Base-by-base conservation (phyloP, 768 basidiomycete genomes). In the Tylopilus rubrobrunneus region DNA sequence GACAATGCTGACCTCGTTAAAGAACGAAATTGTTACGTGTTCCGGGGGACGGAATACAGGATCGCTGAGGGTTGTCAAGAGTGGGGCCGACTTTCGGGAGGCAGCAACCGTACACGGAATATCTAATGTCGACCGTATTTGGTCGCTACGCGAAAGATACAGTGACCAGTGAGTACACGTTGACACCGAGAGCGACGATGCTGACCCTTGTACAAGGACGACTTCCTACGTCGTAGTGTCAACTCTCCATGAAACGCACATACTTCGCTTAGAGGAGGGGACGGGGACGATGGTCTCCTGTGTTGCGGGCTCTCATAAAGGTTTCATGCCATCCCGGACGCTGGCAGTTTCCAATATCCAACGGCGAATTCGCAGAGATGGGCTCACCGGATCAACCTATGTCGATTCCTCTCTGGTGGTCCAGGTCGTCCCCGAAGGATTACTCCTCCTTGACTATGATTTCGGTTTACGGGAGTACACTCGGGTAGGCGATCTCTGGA, bases 21-120 rank as follows among this genome's bases (percentile, higher is more conserved):
- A 93, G 88, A 76, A 75, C n/a, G 85, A 89, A 67, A 80, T 95
- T 40, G 82, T 96, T 5, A 91, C 92, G 1, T 91, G 89, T 62
- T 94, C 91, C 4, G 94, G 94, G 6, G 87, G 83, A 2, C 78
- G 77, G 46, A 90, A 83, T 56, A 81, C 83, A 3, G 93, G 94
- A 2, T 84, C 86, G 10, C 62, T 97, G 15, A 85, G 87, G 45
- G 70, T 93, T 29, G 78, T 97, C 19, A 77, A 89, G 56, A 89
- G 84, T 52, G 93, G 93, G 2, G 89, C 91, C 7, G 87, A 90
- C 59, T 86, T 92, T 64, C 75, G 81, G 51, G 85, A 87, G 60
- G 61, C 80, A 11, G 86, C 84, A 0, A 67, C 71, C 28, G 62
- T 90, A 7, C 76, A 80, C 5, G 85, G 85, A 1, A 58, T 92